A percentile compares a stretch with the other conserved stretches of the same genome.
These are phyloP conservation scores for Aphanomyces invadans DNA, from an alignment of 352 stramenopile species.

Conservation along the genomic window DNA sequence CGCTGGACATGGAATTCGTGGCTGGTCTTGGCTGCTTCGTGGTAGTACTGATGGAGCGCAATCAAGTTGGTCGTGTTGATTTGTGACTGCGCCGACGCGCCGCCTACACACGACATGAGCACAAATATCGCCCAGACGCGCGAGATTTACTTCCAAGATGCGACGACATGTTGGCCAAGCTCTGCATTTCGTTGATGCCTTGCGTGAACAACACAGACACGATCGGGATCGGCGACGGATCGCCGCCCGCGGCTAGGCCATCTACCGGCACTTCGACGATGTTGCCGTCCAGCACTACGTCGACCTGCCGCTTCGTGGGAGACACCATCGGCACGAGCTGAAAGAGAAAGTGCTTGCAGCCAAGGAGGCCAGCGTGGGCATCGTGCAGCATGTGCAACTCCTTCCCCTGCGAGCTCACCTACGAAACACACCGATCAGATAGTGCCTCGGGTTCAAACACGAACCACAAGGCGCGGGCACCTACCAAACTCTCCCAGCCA, in stretches of 20 bases:
- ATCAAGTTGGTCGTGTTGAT: slow-evolving; percentile 42
- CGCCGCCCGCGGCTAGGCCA: slow-evolving; percentile 10
- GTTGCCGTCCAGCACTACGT: slow-evolving; percentile 26
- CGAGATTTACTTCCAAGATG: background rate
- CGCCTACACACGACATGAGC: slow-evolving; percentile 27
- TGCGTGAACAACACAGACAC: slow-evolving; percentile 83
- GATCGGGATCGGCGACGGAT: slow-evolving; percentile 35
- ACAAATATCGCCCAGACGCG: no score
- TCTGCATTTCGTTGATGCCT: slow-evolving; percentile 93
- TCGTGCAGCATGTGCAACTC: slow-evolving; percentile 94
- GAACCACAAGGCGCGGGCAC: background rate
- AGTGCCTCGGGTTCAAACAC: no score
- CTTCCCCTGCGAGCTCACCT: slow-evolving; percentile 77
- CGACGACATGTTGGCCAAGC: slow-evolving; percentile 66
- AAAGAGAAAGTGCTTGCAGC: slow-evolving; percentile 70
- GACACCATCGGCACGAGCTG: slow-evolving; percentile 44
- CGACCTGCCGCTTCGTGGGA: slow-evolving; percentile 32
- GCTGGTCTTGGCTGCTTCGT: background rate
- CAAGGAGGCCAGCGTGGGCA: slow-evolving; percentile 82
- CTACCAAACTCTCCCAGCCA: slow-evolving; percentile 14
- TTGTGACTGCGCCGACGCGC: slow-evolving; percentile 68
- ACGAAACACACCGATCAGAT: background rate
- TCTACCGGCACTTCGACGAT: background rate
- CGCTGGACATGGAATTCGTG: slow-evolving; percentile 52
- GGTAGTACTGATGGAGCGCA: background rate